Evolutionary conservation across 164 flowering plant genomes (phyloP), one percentile per base, ranked within the genome.

Genomic region (Liriodendron chinense): DNA sequence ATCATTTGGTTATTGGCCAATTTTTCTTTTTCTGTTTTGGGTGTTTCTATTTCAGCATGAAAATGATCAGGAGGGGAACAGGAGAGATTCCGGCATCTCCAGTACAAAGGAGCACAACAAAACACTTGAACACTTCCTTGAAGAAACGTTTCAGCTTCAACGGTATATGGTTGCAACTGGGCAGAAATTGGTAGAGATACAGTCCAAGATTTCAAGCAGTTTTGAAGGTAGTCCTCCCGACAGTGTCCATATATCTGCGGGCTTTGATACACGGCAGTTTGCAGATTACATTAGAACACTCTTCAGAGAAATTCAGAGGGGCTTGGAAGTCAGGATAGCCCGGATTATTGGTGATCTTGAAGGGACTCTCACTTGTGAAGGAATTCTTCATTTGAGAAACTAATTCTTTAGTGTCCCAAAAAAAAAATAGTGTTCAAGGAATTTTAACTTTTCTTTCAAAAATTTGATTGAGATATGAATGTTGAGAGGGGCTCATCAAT

Each of bases 101-200:
- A 88, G 71, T 78, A 83, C 86, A 53, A 88, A 79, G 76, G 90
- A 82, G 20, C 88, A 87, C 47, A 87, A 85, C 1, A 87, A 80
- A 77, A 71, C 70, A 63, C 84, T 92, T 7, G 91, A 85, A 80
- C 86, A 80, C 65, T 92, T 88, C 78, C 91, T 96, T 0, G 98
- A 91, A 76, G 97, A 96, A 70, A 91, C 97, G 59, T 91, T 96
- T 84, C 98, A 94, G 79, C 84, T 94, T 63, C 99, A 96, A 82
- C 85, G 98, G 77, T 94, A 89, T 75, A 87, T 90, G 62, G 99
- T 96, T 65, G 94, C 97, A 48, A 87, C 98, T 47, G 98, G 98
- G 50, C 99, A 96, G 82, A 96, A 90, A 71, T 23, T 90, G 82
- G 79, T 81, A 83, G 97, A 94, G 82, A 80, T 91, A 65, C 94